Base-by-base conservation (phyloP, 805 yeast genomes). In the Starmerella apicola region DNA sequence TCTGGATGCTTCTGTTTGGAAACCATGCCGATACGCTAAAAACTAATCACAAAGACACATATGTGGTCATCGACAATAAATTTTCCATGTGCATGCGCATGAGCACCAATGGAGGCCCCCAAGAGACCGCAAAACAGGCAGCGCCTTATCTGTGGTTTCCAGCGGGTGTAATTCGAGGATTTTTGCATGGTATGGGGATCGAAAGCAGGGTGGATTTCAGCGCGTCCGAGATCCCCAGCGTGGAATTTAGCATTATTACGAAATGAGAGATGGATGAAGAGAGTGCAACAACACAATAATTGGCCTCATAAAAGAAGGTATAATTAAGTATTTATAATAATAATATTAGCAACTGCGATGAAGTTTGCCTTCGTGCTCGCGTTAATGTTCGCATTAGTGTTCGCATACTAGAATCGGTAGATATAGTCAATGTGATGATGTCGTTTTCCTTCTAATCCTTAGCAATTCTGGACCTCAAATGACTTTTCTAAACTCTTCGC, bases 1-100 rank as follows among this genome's bases (percentile, higher is more conserved):
- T 86, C 22, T 91, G 97, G 97, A 76, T 72, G 51, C 62, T 70
- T 38, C 56, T 88, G 22, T 84, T 74, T 60, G 74, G 76, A 28
- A 88, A 85, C 59, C 95, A 81, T 57, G 82, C 91, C 66, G 96
- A 86, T 57, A 85, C 84, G 50, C 66, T 91, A 43, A 72, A 94
- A 45, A 91, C 98, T 1, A 91, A 91, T 56, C 96, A 91, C 57
- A 63, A 93, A 28, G 79, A 91, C 5, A 81, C 86, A 0, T 82
- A 75, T 58, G 88, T 84, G 20, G 65, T 83, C 32, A 73, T 82
- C 8, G 95, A 83, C 56, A 73, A 70, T 55, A 62, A 62, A 39
- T 79, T 78, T 62, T 67, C 67, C 39, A 64, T 71, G 37, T 68
- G 81, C 31, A 51, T 61, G 26, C 63, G 70, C 35, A 69, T 79